Conservation (phyloP, 176 grass and related monocot species). For the Carex pumila region DNA sequence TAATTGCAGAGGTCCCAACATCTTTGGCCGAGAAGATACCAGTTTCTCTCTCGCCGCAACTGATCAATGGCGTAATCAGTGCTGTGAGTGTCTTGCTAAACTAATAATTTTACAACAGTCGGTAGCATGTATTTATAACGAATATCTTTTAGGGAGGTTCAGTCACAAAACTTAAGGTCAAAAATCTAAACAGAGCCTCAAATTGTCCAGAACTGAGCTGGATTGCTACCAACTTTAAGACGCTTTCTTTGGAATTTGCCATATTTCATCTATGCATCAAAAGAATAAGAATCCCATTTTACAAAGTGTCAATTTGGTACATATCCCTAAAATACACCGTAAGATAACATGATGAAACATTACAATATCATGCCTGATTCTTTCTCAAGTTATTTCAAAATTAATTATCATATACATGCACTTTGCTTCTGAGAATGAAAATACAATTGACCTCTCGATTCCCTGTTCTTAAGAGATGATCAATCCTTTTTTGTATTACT, state of each 20-base stretch:
- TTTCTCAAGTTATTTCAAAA: background rate
- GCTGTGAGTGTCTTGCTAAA: constrained; percentile 42
- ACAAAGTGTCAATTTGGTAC: background rate
- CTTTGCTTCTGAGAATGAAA: background rate
- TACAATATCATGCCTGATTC: background rate
- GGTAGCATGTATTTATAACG: background rate
- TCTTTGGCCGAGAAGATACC: constrained; percentile 89
- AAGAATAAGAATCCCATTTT: background rate
- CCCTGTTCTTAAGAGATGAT: background rate
- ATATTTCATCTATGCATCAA: background rate
- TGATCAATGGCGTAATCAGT: constrained; percentile 68
- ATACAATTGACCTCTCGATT: background rate
- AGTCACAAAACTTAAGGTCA: background rate
- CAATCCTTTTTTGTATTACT: background rate
- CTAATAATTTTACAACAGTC: background rate
- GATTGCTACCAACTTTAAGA: background rate
- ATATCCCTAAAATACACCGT: background rate
- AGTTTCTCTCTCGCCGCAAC: constrained; percentile 61
- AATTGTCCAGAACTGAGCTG: background rate
- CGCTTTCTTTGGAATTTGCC: background rate
- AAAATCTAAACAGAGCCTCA: background rate
- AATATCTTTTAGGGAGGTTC: background rate
- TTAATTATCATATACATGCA: background rate
- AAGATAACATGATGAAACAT: background rate
- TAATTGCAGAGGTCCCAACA: constrained; percentile 73